A percentile compares a stretch with the other conserved stretches of the same genome.
Conservation (phyloP, 1,284 basidiomycete genomes). For the Ceratobasidium sp. region DNA sequence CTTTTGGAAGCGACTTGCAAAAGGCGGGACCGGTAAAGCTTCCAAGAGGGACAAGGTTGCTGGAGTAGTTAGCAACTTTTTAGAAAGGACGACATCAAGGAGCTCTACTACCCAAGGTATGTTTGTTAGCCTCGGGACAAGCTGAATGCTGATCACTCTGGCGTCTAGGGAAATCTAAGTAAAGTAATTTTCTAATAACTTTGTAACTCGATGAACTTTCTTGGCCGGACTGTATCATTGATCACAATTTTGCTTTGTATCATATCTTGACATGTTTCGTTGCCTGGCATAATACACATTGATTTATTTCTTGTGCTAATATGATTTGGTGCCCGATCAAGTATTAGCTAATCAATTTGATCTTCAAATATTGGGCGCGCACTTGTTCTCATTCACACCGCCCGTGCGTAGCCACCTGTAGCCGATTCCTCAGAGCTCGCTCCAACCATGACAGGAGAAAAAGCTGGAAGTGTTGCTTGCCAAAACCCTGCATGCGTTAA, state of each 20-base stretch:
- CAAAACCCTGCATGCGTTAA: slow-evolving; percentile 75
- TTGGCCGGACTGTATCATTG: background rate
- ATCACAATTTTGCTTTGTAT: background rate
- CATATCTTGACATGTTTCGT: background rate
- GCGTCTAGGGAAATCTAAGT: slow-evolving; percentile 2
- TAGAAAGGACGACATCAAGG: slow-evolving; percentile 8
- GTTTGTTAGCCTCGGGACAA: background rate
- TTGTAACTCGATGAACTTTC: background rate
- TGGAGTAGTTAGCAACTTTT: background rate
- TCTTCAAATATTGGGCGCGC: background rate
- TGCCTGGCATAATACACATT: background rate
- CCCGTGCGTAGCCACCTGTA: slow-evolving; percentile 2
- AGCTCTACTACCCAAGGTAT: background rate
- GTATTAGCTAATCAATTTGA: background rate
- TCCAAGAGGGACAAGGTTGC: slow-evolving; percentile 25
- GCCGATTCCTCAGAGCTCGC: background rate
- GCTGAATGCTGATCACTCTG: background rate
- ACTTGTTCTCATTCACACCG: background rate
- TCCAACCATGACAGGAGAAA: slow-evolving; percentile 8
- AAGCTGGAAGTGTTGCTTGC: slow-evolving; percentile 51
- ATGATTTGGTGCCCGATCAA: slow-evolving; percentile 2
- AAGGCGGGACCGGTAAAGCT: slow-evolving; percentile 1
- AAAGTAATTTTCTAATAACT: background rate
- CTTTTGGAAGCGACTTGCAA: slow-evolving; percentile 27
- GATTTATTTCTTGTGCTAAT: background rate